These are phyloP conservation scores for Mycena vitilis DNA, from an alignment of 768 basidiomycete genomes.

Conservation along the genomic window DNA sequence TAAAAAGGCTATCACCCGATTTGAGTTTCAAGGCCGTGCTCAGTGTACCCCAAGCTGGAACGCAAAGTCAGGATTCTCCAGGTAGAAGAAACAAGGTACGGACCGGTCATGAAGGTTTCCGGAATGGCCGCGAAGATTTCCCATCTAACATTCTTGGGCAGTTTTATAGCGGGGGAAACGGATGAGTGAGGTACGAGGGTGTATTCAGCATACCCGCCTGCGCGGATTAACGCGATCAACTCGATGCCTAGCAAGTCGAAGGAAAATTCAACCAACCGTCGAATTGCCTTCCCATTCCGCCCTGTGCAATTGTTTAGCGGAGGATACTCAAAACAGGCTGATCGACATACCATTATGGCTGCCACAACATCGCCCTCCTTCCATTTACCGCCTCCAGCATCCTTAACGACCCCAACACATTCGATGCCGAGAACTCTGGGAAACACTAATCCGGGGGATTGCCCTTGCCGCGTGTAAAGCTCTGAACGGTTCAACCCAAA, in stretches of 20 bases:
- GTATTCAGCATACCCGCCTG: conserved; percentile 43
- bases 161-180: conserved; percentile 38
- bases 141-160: conserved; percentile 39
- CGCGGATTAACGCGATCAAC: neutral
- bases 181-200: conserved; percentile 39
- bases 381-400: conserved; percentile 41
- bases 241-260: neutral
- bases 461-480: conserved; percentile 40
- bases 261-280: conserved; percentile 34
- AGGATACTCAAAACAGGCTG: neutral
- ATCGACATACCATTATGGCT: conserved; percentile 34
- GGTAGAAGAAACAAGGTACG: neutral
- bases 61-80: neutral
- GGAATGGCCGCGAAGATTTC: conserved; percentile 40
- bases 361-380: conserved; percentile 40
- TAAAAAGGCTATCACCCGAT: conserved; percentile 37
- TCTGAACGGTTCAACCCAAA: conserved; percentile 40
- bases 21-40: conserved; percentile 31
- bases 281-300: conserved; percentile 40
- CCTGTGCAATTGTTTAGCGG: conserved; percentile 3
- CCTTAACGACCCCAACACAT: conserved; percentile 43
- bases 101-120: conserved; percentile 42
- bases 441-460: conserved; percentile 39
- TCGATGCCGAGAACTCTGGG: conserved; percentile 41
- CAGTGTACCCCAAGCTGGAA: conserved; percentile 38